Conservation (phyloP, 108 stramenopile genomes). For the Skeletonema grethae region DNA sequence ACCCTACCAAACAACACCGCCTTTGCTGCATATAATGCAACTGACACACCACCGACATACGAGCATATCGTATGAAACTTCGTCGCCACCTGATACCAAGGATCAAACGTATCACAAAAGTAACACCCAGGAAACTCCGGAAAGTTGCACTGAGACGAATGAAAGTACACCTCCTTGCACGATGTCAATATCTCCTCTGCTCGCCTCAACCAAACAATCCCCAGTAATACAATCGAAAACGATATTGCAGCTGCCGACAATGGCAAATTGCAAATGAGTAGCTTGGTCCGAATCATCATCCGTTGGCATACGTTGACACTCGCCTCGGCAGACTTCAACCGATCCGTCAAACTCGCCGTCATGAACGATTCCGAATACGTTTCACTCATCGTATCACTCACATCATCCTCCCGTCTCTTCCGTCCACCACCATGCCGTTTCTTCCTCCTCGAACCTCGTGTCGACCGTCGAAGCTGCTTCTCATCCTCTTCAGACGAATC, state of each 20-base stretch:
- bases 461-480: not conserved
- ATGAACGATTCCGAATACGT: conserved; percentile 25
- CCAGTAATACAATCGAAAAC: conserved; percentile 65
- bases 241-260: conserved; percentile 75
- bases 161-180: conserved; percentile 41
- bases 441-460: conserved; percentile 3
- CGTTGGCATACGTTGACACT: conserved; percentile 6
- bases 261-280: conserved; percentile 71
- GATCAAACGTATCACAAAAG: conserved; percentile 44
- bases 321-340: not conserved
- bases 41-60: conserved; percentile 52
- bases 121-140: conserved; percentile 54
- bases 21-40: conserved; percentile 57
- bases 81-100: conserved; percentile 41
- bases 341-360: conserved; percentile 18
- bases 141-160: conserved; percentile 33
- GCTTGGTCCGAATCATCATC: conserved; percentile 27
- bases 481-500: conserved; percentile 34
- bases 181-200: conserved; percentile 37
- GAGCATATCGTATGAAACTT: conserved; percentile 66
- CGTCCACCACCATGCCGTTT: conserved; percentile 14
- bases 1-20: conserved; percentile 53
- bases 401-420: conserved; percentile 7
- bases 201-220: conserved; percentile 84
- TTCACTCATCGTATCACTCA: conserved; percentile 22